These are phyloP conservation scores for Trifolium fragiferum DNA, from an alignment of 306 rosid species.

Conservation along the genomic window DNA sequence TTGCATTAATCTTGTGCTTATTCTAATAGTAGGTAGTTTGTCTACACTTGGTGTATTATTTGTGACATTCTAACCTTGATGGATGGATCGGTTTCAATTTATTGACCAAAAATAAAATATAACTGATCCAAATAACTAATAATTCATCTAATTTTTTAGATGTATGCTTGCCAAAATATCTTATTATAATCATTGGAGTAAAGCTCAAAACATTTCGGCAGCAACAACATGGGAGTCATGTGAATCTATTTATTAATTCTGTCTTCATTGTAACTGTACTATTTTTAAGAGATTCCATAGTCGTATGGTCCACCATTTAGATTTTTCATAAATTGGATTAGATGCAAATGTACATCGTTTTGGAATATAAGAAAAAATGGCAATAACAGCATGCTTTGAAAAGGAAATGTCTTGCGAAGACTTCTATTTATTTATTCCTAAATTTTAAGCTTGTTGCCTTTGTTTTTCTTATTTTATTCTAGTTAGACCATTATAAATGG, in stretches of 20 bases:
- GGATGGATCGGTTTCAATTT: too few relatives aligned
- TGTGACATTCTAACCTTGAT: too few relatives aligned
- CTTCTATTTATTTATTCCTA: neutral
- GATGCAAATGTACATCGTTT: neutral
- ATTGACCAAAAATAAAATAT: too few relatives aligned
- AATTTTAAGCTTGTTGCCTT: neutral
- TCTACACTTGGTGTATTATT: too few relatives aligned
- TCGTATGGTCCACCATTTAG: neutral
- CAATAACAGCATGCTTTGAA: neutral
- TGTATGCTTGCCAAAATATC: neutral
- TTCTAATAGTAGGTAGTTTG: too few relatives aligned
- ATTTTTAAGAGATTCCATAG: neutral
- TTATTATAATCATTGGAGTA: neutral
- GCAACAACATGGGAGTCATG: slow-evolving; percentile 28
- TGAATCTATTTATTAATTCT: slow-evolving; percentile 2
- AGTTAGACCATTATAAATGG: neutral
- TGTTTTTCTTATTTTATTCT: neutral
- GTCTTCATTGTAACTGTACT: neutral
- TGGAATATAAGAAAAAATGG: neutral
- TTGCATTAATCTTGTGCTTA: too few relatives aligned
- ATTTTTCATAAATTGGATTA: slow-evolving; percentile 1
- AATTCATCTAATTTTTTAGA: neutral
- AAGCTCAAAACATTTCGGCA: neutral
- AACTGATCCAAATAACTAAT: neutral
- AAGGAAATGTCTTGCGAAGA: neutral